A percentile compares a stretch with the other conserved stretches of the same genome.
These are phyloP conservation scores for Penicillium waksmanii DNA, from an alignment of 495 filamentous ascomycete genomes.

Conservation along the genomic window DNA sequence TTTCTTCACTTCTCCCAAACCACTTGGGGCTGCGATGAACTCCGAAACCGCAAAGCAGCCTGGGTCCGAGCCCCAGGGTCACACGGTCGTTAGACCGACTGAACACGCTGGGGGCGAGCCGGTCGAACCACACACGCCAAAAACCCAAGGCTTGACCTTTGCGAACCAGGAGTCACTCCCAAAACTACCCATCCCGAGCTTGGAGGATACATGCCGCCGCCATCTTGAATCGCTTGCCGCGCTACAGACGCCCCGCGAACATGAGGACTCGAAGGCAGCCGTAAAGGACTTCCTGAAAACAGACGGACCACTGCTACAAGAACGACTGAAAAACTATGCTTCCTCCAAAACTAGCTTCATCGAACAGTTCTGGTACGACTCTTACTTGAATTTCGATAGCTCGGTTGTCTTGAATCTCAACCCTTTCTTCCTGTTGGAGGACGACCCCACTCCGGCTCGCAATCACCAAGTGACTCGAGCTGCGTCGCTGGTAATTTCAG, in stretches of 20 bases:
- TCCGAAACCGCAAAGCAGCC: constrained; percentile 12
- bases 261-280: constrained; percentile 78
- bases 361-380: constrained; percentile 99
- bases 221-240: constrained; percentile 83
- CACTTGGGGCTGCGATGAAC: constrained; percentile 55
- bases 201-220: constrained; percentile 76
- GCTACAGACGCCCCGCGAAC: constrained; percentile 78
- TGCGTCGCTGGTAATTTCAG: constrained; percentile 88
- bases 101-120: constrained; percentile 15
- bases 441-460: constrained; percentile 93
- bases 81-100: constrained; percentile 32
- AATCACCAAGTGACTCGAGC: constrained; percentile 96
- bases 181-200: constrained; percentile 92
- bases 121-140: constrained; percentile 23
- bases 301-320: constrained; percentile 85
- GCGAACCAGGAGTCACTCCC: constrained; percentile 85
- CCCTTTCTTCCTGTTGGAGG: constrained; percentile 95
- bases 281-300: constrained; percentile 82
- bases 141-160: constrained; percentile 69
- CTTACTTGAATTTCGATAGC: constrained; percentile 97
- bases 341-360: constrained; percentile 92
- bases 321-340: constrained; percentile 92
- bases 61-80: constrained; percentile 46
- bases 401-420: constrained; percentile 97
- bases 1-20: constrained; percentile 67